A percentile compares a stretch with the other conserved stretches of the same genome.
Conservation (phyloP, 176 grass and related monocot genomes). For the Oryza glaberrima region DNA sequence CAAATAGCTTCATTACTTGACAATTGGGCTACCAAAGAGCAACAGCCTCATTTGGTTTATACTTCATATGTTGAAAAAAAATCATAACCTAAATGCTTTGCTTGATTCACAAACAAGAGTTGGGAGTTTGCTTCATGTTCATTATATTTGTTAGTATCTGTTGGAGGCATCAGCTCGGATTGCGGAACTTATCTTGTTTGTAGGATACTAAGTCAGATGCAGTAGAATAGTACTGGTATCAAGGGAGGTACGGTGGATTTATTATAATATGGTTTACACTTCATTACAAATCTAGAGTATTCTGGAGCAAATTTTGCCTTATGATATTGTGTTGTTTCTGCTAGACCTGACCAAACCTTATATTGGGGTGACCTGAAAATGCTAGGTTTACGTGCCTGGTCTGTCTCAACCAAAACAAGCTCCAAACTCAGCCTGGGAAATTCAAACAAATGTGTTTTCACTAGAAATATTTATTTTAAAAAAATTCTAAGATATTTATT, state of each 20-base stretch:
- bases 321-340: conserved; percentile 7
- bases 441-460: background rate
- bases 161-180: conserved; percentile 9
- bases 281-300: too few species aligned
- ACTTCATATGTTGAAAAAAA: background rate
- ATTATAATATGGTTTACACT: background rate
- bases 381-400: background rate
- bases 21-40: background rate
- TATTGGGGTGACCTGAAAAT: conserved; percentile 10
- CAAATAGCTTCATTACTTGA: background rate
- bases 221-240: background rate
- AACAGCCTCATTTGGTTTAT: background rate
- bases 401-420: background rate
- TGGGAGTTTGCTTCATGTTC: conserved; percentile 18
- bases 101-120: conserved; percentile 6
- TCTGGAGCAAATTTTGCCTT: background rate
- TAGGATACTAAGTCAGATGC: background rate
- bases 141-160: background rate
- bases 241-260: background rate
- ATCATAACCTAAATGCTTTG: background rate
- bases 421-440: background rate
- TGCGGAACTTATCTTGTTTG: background rate
- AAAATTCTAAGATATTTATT: background rate
- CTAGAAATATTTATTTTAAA: conserved; percentile 21
- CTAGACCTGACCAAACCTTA: background rate